These are phyloP conservation scores for Epithele typhae DNA, from an alignment of 768 basidiomycete species.

Conservation along the genomic window DNA sequence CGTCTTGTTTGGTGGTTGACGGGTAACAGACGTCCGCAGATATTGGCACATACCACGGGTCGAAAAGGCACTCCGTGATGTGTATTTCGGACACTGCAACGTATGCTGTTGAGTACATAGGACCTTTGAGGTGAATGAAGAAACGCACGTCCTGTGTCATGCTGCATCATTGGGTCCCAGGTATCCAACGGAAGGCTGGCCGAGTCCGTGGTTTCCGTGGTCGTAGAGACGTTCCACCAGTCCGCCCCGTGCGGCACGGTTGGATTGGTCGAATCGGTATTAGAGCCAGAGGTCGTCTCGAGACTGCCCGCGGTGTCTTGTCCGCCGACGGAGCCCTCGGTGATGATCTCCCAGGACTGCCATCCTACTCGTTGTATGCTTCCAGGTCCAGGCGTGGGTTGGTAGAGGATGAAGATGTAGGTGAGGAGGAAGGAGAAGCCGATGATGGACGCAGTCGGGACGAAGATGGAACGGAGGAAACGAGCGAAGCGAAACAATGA, in stretches of 20 bases:
- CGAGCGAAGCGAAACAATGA: conserved; percentile 39
- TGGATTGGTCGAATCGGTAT: neutral
- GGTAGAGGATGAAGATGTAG: conserved; percentile 77
- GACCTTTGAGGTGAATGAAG: neutral
- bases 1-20: conserved; percentile 60
- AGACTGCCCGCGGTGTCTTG: too few species aligned
- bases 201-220: conserved; percentile 42
- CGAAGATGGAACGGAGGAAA: conserved; percentile 47
- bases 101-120: too few species aligned
- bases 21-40: conserved; percentile 58
- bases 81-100: conserved; percentile 75
- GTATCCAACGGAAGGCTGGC: conserved; percentile 74
- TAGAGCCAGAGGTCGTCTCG: neutral
- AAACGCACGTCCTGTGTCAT: conserved; percentile 61
- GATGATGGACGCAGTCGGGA: conserved; percentile 56
- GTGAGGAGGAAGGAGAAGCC: conserved; percentile 70
- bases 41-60: conserved; percentile 43
- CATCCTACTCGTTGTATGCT: conserved; percentile 72
- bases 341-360: conserved; percentile 81
- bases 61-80: conserved; percentile 60
- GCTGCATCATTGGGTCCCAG: conserved; percentile 74
- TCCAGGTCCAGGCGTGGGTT: conserved; percentile 72
- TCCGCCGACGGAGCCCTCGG: conserved; percentile 18
- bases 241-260: conserved; percentile 38
- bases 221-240: conserved; percentile 63